These are phyloP conservation scores for Polyporus arcularius DNA, from an alignment of 768 basidiomycete genomes.

Conservation along the genomic window DNA sequence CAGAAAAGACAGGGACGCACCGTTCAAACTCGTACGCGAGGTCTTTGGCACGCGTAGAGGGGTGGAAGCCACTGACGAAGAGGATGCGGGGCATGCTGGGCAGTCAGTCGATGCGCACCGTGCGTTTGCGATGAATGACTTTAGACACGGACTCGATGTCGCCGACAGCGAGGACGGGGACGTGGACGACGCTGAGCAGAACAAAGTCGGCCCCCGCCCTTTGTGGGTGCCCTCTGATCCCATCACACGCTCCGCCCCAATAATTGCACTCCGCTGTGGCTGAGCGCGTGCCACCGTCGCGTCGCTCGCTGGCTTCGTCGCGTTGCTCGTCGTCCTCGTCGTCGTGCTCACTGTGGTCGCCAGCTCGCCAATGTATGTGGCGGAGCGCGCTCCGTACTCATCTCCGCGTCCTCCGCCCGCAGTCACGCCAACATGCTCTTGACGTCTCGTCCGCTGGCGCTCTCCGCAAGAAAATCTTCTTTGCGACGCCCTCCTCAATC, in stretches of 20 bases:
- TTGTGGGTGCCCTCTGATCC: conserved; percentile 2
- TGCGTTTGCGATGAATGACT: neutral
- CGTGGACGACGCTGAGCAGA: conserved; percentile 29
- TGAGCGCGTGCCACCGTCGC: neutral
- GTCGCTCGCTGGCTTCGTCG: neutral
- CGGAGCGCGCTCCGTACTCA: conserved; percentile 5
- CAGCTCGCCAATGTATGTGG: conserved; percentile 20
- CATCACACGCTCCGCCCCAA: neutral
- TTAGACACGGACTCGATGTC: conserved; percentile 1
- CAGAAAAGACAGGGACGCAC: conserved; percentile 37
- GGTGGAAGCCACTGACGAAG: conserved; percentile 85
- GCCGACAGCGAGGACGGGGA: conserved; percentile 16
- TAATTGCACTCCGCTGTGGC: too few relatives aligned
- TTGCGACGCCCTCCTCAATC: neutral
- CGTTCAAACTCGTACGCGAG: conserved; percentile 87
- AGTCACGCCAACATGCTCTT: neutral
- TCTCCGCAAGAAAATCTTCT: neutral
- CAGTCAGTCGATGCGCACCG: neutral
- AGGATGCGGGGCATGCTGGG: conserved; percentile 73
- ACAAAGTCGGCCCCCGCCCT: neutral
- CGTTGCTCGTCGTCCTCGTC: neutral
- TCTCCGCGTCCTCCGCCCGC: neutral
- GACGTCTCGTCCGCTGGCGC: neutral
- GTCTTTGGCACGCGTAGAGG: conserved; percentile 79
- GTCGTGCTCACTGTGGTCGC: neutral